Base-by-base conservation (phyloP, 192 early-diverging fungal species). In the Coemansia javaensis region DNA sequence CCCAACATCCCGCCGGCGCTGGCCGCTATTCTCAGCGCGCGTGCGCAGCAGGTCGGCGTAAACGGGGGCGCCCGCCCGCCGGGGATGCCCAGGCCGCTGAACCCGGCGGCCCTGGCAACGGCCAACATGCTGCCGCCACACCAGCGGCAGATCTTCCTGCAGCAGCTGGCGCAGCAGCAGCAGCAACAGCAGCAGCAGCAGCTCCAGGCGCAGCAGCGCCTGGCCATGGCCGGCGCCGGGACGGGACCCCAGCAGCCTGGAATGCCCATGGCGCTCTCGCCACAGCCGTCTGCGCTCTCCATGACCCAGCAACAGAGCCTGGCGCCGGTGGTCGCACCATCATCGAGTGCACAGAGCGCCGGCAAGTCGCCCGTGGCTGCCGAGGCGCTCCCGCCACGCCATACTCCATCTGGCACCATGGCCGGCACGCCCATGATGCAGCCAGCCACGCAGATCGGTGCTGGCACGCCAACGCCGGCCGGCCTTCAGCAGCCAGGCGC, bases 81-180 rank as follows among this genome's bases (percentile, higher is more conserved):
- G 5, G 42, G 36, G 12, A 33, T 55, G 42, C 27, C 31, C 15
- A 23, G 63, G 21, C 63, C 63, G 7, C 39, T 49, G 7, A 59
- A 66, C 42, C 42, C 47, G 1, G 47, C 51, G 24, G 40, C 61
- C 6, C 15, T 38, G 13, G 61, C 67, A 1, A 52, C 57, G 1
- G 58, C 65, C 13, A 57, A 34, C 15, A 53, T 56, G 51, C 40
- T 68, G 25, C 53, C 57, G 20, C 65, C 65, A 13, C 67, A 71
- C n/a, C 67, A 71, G 40, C 52, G 53, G n/a, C 67, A 71, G 39
- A 36, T 63, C 38, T 20, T 63, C 16, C 33, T 62, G 20, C 67
- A 71, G 49, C 59, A 63, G 15, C 24, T 63, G n/a, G 59, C 60
- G 1, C 49, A 57, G 50, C 67, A 70, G 39, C 57, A 60, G 34